These are phyloP conservation scores for Candida glucosophila DNA, from an alignment of 1,139 yeast genomes.

Conservation along the genomic window DNA sequence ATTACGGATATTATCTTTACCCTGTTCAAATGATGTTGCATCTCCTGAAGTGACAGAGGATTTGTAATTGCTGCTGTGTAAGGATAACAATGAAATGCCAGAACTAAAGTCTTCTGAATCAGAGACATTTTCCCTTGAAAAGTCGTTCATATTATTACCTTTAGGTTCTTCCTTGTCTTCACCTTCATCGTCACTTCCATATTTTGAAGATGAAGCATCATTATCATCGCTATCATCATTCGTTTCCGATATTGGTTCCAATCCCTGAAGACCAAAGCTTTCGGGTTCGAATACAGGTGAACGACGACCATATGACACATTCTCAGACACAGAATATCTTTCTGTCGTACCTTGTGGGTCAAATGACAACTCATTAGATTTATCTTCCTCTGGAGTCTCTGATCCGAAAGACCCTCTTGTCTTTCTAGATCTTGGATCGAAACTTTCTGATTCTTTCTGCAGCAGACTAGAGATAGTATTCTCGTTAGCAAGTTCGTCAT, in stretches of 20 bases:
- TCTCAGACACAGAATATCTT: too few species aligned
- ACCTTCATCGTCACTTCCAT: conserved; percentile 23
- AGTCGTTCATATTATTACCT: too few species aligned
- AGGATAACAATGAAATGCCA: conserved; percentile 32
- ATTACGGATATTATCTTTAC: too few species aligned
- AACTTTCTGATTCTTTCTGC: too few species aligned
- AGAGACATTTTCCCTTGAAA: conserved; percentile 5
- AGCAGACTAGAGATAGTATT: too few species aligned
- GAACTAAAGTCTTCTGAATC: conserved; percentile 22
- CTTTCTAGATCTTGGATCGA: neutral
- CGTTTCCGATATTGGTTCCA: conserved; percentile 33
- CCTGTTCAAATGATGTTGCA: conserved; percentile 7
- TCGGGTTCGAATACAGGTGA: conserved; percentile 18
- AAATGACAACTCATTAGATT: neutral
- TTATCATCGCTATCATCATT: too few species aligned
- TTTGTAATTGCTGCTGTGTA: conserved; percentile 32
- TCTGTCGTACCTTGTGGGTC: conserved; percentile 1
- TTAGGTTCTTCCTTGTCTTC: too few species aligned
- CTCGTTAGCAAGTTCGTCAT: too few species aligned
- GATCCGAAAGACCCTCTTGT: neutral
- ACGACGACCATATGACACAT: too few species aligned
- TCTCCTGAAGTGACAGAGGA: conserved; percentile 15
- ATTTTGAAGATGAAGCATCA: conserved; percentile 27
- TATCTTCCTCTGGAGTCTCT: conserved; percentile 1
- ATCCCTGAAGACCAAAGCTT: conserved; percentile 27